Base-by-base conservation (phyloP, 1,284 basidiomycete genomes). In the Ustilago hordei region DNA sequence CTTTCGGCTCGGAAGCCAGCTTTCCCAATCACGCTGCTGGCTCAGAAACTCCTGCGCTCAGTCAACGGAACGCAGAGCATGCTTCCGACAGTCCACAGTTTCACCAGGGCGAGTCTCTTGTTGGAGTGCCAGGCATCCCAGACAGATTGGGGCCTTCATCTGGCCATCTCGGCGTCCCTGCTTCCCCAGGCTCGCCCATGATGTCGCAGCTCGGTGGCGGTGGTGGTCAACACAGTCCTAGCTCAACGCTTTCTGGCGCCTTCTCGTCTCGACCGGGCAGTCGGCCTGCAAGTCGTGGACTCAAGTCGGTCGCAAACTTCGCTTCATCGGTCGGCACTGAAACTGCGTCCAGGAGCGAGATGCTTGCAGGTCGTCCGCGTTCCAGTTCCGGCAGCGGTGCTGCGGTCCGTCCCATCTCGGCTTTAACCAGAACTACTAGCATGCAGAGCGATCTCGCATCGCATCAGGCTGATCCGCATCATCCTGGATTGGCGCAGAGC, bases 261-360 rank as follows among this genome's bases (percentile, higher is more conserved):
- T 79, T 79, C 39, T 75, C 77, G 9, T 75, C 74, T 28, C 74
- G 74, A 4, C 75, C 77, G 4, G 70, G 70, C 38, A 79, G 77
- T 61, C 66, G 77, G 4, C 77, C 77, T 7, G 66, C 55, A 13
- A 79, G 77, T 57, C 70, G 69, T 12, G 77, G 77, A 17, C 69
- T 79, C 64, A 76, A 77, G 34, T 79, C 77, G 36, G 74, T 79
- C 8, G 77, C 77, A 35, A 76, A 70, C 65, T 79, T 79, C 69
- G 77, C 74, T 19, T 79, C 74, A 3, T 76, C 77, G 1, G 63
- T 54, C 13, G 67, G 69, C 7, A 69, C 75, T n/a, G 69, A 60
- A 43, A 60, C 60, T 2, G 69, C 52, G 17, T 64, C 66, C 7
- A 55, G 57, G 1, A 72, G 63, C 66, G 69, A 69, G 41, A 53